phyloP scores from a whole-genome alignment of 202 grass and related monocot genomes.

The Digitaria exilis region DNA sequence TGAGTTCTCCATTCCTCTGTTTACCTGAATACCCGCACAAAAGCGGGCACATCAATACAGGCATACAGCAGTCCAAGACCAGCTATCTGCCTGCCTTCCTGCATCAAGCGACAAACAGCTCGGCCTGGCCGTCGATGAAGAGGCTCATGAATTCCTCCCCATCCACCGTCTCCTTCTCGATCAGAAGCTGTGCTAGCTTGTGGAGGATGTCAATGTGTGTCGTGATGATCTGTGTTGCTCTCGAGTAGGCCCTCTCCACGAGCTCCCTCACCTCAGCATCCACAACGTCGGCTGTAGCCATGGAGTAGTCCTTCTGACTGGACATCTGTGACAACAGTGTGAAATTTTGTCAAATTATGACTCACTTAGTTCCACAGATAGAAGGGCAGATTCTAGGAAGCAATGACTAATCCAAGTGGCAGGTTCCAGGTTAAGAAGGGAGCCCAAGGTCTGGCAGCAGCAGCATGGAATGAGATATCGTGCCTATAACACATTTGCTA shows the following conservation, averaged over 20 bases:
- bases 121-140: slow-evolving; percentile 93
- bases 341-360: neutral
- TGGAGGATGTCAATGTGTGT: slow-evolving; percentile 91
- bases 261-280: slow-evolving; percentile 93
- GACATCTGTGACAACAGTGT: slow-evolving; percentile 64
- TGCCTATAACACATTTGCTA: neutral
- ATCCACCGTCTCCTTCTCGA: slow-evolving; percentile 96
- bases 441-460: neutral
- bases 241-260: slow-evolving; percentile 78
- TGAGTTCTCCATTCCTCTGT: neutral
- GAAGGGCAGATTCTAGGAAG: neutral
- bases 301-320: slow-evolving; percentile 92
- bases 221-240: slow-evolving; percentile 73
- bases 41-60: neutral
- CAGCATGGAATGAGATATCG: slow-evolving; percentile 26
- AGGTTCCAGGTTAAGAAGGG: neutral
- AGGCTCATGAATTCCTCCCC: slow-evolving; percentile 99
- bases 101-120: slow-evolving; percentile 77
- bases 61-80: neutral
- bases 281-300: slow-evolving; percentile 93
- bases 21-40: neutral
- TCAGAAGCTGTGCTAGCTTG: slow-evolving; percentile 86
- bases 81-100: neutral
- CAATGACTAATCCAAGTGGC: neutral
- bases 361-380: neutral